Evolutionary conservation across 2,329 filamentous ascomycete genomes (phyloP).

Genomic region (Fusarium acutatum): DNA sequence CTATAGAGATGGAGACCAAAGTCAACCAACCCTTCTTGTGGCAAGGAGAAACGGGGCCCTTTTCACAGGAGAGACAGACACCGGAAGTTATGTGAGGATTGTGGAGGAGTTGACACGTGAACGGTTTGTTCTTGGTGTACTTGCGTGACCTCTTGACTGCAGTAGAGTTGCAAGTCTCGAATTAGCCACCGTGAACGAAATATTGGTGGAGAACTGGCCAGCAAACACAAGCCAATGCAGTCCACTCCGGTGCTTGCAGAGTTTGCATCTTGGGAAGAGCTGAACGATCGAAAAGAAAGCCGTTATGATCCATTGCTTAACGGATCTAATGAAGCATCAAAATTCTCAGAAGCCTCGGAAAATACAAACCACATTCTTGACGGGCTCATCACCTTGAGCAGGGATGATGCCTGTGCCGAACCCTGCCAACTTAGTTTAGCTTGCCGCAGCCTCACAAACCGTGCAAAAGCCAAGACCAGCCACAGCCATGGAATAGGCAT

Average conservation of each 20-base stretch:
- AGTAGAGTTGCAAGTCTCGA: slow-evolving; percentile 9
- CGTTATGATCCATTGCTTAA: background rate
- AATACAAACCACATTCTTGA: slow-evolving; percentile 9
- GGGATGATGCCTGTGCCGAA: slow-evolving; percentile 18
- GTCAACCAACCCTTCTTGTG: background rate
- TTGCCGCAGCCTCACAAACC: slow-evolving; percentile 16
- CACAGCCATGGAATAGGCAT: slow-evolving; percentile 2
- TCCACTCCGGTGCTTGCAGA: background rate
- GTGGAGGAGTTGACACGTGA: slow-evolving; percentile 4
- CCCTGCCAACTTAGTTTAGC: slow-evolving; percentile 5
- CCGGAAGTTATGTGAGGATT: background rate
- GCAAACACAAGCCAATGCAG: background rate
- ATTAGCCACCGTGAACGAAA: slow-evolving; percentile 32
- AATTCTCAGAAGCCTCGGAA: background rate
- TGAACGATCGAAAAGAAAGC: background rate
- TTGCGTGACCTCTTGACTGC: background rate
- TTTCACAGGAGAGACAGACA: background rate
- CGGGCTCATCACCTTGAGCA: slow-evolving; percentile 12
- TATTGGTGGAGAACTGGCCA: slow-evolving; percentile 8
- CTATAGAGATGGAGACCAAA: slow-evolving; percentile 15
- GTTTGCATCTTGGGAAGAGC: background rate
- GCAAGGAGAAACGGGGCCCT: background rate
- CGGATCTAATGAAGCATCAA: background rate
- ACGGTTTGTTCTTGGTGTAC: slow-evolving; percentile 19
- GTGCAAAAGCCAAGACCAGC: slow-evolving; percentile 8